Conservation (phyloP, 1,284 basidiomycete species). For the Ceratorhiza oryzae-sativae region DNA sequence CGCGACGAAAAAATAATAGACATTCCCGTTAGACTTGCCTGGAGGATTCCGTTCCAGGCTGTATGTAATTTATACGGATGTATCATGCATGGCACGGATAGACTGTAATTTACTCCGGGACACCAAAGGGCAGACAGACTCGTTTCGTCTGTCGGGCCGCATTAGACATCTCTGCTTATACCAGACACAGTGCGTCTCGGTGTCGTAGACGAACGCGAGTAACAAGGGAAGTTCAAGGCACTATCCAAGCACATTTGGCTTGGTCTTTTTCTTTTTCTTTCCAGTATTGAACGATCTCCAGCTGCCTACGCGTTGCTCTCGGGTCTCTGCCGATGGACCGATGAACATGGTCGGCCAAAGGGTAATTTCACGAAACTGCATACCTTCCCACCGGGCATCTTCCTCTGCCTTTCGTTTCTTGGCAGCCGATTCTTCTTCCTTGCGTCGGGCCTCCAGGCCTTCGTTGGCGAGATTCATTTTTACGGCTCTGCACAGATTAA, state of each 20-base stretch:
- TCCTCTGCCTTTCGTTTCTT: constrained; percentile 84
- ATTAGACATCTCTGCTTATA: too few relatives aligned
- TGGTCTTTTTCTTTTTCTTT: constrained; percentile 76
- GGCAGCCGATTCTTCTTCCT: constrained; percentile 75
- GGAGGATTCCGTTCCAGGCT: not conserved
- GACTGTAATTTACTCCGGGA: constrained; percentile 7
- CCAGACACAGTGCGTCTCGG: not conserved
- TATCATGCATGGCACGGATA: not conserved
- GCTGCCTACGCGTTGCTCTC: constrained; percentile 81
- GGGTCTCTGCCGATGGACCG: constrained; percentile 59
- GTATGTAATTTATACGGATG: not conserved
- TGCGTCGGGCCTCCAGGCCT: constrained; percentile 80
- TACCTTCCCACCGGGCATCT: constrained; percentile 82
- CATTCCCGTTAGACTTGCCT: not conserved
- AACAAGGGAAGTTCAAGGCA: not conserved
- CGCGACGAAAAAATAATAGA: not conserved
- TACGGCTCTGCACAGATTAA: constrained; percentile 62
- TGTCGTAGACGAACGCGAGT: not conserved
- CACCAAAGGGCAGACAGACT: too few relatives aligned
- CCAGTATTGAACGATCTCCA: constrained; percentile 72
- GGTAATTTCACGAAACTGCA: constrained; percentile 31
- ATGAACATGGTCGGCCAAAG: constrained; percentile 13
- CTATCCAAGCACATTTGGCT: constrained; percentile 70
- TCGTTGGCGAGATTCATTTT: constrained; percentile 89
- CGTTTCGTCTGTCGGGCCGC: too few relatives aligned